Evolutionary conservation across 2,329 filamentous ascomycete species (phyloP).

Genomic region (Arthrocladium fulminans): DNA sequence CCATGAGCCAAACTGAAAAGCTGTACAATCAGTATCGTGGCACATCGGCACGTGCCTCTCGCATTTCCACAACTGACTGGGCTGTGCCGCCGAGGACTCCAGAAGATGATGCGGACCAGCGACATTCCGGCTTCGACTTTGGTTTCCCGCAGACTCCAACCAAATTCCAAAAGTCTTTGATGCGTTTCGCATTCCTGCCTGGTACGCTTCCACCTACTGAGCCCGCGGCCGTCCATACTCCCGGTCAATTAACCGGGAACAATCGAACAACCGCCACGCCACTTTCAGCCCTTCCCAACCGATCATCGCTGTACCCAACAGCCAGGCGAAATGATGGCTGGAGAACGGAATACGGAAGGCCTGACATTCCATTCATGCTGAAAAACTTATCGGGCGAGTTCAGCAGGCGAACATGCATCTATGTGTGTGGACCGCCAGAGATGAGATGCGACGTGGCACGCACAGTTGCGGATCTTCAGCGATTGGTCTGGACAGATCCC

Average conservation of each 20-base stretch:
- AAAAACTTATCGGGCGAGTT: conserved; percentile 73
- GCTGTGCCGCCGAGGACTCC: background rate
- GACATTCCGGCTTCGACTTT: conserved; percentile 50
- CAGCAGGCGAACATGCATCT: conserved; percentile 74
- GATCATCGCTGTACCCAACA: conserved; percentile 12
- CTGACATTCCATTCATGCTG: conserved; percentile 79
- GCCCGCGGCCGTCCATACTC: background rate
- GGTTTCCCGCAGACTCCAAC: conserved; percentile 78
- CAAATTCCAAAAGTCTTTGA: conserved; percentile 78
- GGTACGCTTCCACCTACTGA: conserved; percentile 15
- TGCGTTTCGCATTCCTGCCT: conserved; percentile 77
- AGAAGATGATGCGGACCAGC: background rate
- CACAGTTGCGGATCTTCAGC: conserved; percentile 73
- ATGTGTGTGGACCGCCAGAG: conserved; percentile 79
- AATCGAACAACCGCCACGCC: background rate
- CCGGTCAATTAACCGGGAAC: background rate
- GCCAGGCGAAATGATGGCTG: conserved; percentile 54
- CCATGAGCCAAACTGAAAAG: conserved; percentile 4
- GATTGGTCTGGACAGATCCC: conserved; percentile 69
- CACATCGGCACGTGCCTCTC: background rate
- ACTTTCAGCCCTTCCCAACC: conserved; percentile 20
- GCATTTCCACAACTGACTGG: conserved; percentile 2
- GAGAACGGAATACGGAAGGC: conserved; percentile 86
- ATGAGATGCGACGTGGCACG: conserved; percentile 86
- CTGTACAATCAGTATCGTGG: conserved; percentile 1